phyloP scores from a whole-genome alignment of 768 basidiomycete genomes.

The Rhizopogon salebrosus region DNA sequence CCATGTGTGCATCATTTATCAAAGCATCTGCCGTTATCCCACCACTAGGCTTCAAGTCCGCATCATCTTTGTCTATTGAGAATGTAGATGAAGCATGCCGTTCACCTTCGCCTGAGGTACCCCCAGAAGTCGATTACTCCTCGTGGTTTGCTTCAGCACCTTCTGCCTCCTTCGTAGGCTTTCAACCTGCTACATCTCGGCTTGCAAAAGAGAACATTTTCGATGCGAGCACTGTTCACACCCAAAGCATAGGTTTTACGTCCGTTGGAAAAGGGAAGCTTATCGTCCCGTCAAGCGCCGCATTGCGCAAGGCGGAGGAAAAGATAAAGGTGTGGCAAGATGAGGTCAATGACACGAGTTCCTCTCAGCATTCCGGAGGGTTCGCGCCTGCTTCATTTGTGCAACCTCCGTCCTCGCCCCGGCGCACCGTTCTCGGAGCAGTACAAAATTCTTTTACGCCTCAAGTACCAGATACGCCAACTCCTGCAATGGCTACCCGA shows the following conservation, averaged over 20 bases:
- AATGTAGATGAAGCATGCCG: conserved; percentile 4
- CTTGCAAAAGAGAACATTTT: neutral
- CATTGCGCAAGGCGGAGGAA: conserved; percentile 50
- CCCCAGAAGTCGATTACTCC: conserved; percentile 36
- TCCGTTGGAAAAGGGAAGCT: conserved; percentile 31
- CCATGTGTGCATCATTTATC: conserved; percentile 16
- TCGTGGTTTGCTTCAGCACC: conserved; percentile 45
- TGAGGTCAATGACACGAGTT: conserved; percentile 21
- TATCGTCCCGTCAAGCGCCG: conserved; percentile 46
- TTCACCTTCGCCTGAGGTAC: conserved; percentile 34
- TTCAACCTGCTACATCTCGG: conserved; percentile 31
- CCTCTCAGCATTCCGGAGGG: neutral
- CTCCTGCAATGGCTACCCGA: conserved; percentile 23
- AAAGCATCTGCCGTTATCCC: conserved; percentile 10
- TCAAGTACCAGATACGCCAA: conserved; percentile 33
- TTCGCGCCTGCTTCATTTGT: conserved; percentile 2
- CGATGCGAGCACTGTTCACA: conserved; percentile 2
- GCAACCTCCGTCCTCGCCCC: conserved; percentile 10
- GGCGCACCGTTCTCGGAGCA: conserved; percentile 31
- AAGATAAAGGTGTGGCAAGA: conserved; percentile 46
- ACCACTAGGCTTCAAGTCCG: neutral
- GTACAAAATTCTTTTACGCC: conserved; percentile 30
- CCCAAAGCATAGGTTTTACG: conserved; percentile 20
- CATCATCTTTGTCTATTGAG: neutral
- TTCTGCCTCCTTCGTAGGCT: conserved; percentile 25